Conservation (phyloP, 352 stramenopile genomes). For the Globisporangium takayamanum region DNA sequence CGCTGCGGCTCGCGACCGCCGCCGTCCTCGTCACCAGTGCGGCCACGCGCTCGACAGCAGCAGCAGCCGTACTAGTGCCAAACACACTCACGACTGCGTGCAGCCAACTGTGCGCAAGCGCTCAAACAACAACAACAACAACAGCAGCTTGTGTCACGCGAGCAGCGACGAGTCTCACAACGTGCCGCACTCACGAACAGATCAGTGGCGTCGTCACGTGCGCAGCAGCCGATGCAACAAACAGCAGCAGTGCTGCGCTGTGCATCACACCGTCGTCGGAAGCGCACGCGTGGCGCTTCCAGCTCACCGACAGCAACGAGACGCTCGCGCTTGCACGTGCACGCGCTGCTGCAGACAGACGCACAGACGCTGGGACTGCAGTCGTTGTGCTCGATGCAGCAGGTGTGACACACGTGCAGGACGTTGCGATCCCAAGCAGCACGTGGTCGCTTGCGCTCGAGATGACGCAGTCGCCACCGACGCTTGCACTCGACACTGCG, state of each 20-base stretch:
- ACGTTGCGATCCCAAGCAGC: constrained; percentile 1
- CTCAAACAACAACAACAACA: background rate
- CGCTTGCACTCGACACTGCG: constrained; percentile 5
- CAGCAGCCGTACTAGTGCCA: background rate
- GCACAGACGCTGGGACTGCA: background rate
- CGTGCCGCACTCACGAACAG: background rate
- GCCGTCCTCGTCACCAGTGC: background rate
- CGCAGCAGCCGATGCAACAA: background rate
- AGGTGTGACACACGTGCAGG: constrained; percentile 1
- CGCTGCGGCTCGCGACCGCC: background rate
- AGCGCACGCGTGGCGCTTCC: constrained; percentile 7
- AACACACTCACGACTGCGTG: constrained; percentile 1
- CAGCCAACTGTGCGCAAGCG: constrained; percentile 6
- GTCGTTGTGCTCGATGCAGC: constrained; percentile 7
- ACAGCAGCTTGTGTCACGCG: background rate
- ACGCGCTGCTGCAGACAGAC: background rate
- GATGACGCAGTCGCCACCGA: background rate
- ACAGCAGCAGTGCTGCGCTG: background rate
- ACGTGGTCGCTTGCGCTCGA: constrained; percentile 7
- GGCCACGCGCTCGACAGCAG: background rate
- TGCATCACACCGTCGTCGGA: constrained; percentile 5
- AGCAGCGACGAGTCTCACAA: background rate
- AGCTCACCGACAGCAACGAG: constrained; percentile 5
- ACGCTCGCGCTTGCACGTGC: constrained; percentile 4
- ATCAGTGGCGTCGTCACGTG: constrained; percentile 3